Evolutionary conservation across 2,329 filamentous ascomycete genomes (phyloP).

Genomic region (Phoma sp.): DNA sequence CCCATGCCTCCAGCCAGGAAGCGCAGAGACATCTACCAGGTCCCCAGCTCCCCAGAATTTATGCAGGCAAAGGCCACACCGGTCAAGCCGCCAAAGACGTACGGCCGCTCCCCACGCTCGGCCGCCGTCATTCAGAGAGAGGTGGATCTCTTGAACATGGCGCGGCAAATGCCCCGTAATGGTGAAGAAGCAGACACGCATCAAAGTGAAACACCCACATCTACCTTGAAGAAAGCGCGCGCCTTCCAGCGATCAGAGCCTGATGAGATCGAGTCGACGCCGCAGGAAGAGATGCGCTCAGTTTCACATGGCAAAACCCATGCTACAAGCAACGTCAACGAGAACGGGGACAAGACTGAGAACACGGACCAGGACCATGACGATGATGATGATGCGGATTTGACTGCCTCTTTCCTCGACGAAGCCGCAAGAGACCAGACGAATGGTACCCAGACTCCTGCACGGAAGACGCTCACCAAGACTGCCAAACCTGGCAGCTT

Average conservation of each 20-base stretch:
- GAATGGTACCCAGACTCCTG: constrained; percentile 2
- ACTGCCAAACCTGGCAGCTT: constrained; percentile 14
- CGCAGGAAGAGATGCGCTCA: constrained; percentile 6
- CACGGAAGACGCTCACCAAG: neutral
- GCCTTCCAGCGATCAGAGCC: constrained; percentile 10
- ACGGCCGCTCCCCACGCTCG: constrained; percentile 21
- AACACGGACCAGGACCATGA: neutral
- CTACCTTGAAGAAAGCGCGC: constrained; percentile 12
- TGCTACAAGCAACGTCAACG: neutral
- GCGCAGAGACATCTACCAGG: constrained; percentile 25
- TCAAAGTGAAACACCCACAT: neutral
- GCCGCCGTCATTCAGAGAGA: constrained; percentile 15
- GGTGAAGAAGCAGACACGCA: neutral
- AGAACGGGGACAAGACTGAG: neutral
- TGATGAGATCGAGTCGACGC: constrained; percentile 22
- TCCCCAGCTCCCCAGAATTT: constrained; percentile 27
- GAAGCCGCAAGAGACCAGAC: neutral
- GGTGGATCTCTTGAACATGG: constrained; percentile 17
- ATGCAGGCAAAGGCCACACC: constrained; percentile 11
- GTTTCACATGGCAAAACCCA: neutral
- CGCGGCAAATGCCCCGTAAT: constrained; percentile 3
- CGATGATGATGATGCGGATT: neutral
- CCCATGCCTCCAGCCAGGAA: constrained; percentile 1
- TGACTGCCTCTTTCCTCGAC: constrained; percentile 17
- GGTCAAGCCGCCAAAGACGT: constrained; percentile 20